Evolutionary conservation across 345 rosid species (phyloP).

Genomic region (Sonneratia caseolaris): DNA sequence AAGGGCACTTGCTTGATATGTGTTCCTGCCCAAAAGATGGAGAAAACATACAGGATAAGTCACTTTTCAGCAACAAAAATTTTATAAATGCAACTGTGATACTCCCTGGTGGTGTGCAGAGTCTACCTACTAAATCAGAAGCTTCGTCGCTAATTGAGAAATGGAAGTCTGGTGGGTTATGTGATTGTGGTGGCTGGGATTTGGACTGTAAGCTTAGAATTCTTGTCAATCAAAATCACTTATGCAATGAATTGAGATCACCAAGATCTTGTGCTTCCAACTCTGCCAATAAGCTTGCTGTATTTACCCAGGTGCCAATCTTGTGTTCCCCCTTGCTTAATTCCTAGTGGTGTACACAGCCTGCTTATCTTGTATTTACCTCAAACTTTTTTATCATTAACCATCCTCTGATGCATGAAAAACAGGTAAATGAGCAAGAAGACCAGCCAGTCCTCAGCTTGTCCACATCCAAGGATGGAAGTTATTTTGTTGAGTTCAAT

Average conservation of each 20-base stretch:
- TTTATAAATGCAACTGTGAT: constrained; percentile 45
- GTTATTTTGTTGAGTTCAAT: constrained; percentile 69
- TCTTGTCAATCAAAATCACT: constrained; percentile 35
- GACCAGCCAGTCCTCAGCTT: constrained; percentile 53
- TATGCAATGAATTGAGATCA: constrained; percentile 16
- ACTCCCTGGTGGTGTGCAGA: constrained; percentile 84
- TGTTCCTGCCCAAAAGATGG: not conserved
- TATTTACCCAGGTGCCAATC: constrained; percentile 10
- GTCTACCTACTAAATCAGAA: constrained; percentile 71
- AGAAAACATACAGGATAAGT: not conserved
- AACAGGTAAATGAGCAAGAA: constrained; percentile 51
- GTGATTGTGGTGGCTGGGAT: constrained; percentile 99
- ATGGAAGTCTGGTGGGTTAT: constrained; percentile 87
- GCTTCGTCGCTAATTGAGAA: constrained; percentile 82
- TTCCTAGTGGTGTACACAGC: no score
- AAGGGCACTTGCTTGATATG: not conserved
- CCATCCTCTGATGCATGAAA: not conserved
- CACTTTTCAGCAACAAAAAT: constrained; percentile 18
- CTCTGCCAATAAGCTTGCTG: constrained; percentile 15
- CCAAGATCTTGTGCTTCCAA: not conserved
- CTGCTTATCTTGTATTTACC: no score
- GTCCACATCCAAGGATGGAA: constrained; percentile 59
- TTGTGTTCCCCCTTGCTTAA: not conserved
- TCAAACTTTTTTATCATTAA: not conserved
- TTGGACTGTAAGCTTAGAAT: constrained; percentile 69